phyloP scores from a whole-genome alignment of 768 basidiomycete species.

The Boletus tomentosulus region DNA sequence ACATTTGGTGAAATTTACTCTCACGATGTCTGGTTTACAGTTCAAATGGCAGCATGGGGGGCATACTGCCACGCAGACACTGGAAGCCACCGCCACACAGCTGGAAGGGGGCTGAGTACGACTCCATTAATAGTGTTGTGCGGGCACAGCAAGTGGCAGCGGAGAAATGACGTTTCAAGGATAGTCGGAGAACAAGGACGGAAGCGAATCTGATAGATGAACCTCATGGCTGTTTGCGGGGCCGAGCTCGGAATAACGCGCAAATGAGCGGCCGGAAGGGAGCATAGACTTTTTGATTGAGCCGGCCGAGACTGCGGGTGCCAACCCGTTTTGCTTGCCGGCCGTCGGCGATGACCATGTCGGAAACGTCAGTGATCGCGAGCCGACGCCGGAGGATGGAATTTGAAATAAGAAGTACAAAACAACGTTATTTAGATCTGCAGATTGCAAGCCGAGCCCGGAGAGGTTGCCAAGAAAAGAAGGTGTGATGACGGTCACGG shows the following conservation, averaged over 20 bases:
- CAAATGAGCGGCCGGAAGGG: slow-evolving; percentile 4
- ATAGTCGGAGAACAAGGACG: slow-evolving; percentile 8
- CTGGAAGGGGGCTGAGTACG: background rate
- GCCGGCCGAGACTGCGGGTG: slow-evolving; percentile 6
- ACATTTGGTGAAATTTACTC: no score
- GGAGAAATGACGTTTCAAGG: slow-evolving; percentile 9
- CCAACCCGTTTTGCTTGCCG: background rate
- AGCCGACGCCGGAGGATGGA: background rate
- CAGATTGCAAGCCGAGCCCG: slow-evolving; percentile 20
- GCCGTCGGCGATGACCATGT: background rate
- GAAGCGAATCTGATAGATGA: slow-evolving; percentile 12
- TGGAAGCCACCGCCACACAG: background rate
- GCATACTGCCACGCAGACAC: background rate
- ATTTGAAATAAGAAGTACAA: slow-evolving; percentile 33
- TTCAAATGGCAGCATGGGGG: background rate
- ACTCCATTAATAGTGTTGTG: no score
- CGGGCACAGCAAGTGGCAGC: background rate
- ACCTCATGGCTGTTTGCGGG: slow-evolving; percentile 14
- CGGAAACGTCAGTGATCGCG: slow-evolving; percentile 1
- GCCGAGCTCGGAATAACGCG: slow-evolving; percentile 17
- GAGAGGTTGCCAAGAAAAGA: slow-evolving; percentile 10
- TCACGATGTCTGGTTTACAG: background rate
- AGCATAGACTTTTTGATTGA: slow-evolving; percentile 22
- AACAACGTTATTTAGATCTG: slow-evolving; percentile 32
- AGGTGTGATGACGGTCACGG: slow-evolving; percentile 8